Conservation (phyloP, 306 rosid species). For the Carpinus fangiana region DNA sequence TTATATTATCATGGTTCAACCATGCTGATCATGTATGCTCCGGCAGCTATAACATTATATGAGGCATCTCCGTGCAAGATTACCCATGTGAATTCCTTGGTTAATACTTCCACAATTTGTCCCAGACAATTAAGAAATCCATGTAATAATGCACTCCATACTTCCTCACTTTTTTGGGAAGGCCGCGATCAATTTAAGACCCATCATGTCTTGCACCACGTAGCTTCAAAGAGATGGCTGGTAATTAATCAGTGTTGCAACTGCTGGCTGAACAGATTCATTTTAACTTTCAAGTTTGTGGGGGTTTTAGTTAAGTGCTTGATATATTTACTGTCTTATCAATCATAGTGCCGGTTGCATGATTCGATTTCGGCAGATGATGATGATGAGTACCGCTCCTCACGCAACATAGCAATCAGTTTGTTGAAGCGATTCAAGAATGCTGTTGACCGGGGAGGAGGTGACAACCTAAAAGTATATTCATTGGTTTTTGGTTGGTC, state of each 20-base stretch:
- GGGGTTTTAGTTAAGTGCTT: conserved; percentile 17
- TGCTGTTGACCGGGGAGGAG: conserved; percentile 86
- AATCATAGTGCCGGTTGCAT: conserved; percentile 59
- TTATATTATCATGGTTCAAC: conserved; percentile 60
- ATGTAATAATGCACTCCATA: conserved; percentile 32
- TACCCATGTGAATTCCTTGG: conserved; percentile 50
- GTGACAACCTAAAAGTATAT: conserved; percentile 85
- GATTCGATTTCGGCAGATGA: conserved; percentile 69
- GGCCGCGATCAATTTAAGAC: conserved; percentile 54
- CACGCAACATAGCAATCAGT: conserved; percentile 95
- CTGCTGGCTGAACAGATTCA: background rate
- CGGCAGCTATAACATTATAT: conserved; percentile 48
- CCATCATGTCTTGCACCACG: conserved; percentile 48
- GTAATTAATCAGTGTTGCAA: conserved; percentile 40
- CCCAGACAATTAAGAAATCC: conserved; percentile 38
- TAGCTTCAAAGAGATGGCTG: conserved; percentile 65
- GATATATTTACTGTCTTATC: conserved; percentile 14
- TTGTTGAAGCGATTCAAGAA: conserved; percentile 78
- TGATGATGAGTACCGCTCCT: conserved; percentile 78
- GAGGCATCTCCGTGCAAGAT: conserved; percentile 53
- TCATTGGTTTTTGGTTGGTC: conserved; percentile 23
- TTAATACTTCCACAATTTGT: conserved; percentile 21
- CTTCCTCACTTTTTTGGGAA: conserved; percentile 51
- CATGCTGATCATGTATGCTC: conserved; percentile 73
- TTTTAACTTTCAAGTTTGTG: background rate